Base-by-base conservation (phyloP, 2,329 filamentous ascomycete genomes). In the Calonectria pteridis region DNA sequence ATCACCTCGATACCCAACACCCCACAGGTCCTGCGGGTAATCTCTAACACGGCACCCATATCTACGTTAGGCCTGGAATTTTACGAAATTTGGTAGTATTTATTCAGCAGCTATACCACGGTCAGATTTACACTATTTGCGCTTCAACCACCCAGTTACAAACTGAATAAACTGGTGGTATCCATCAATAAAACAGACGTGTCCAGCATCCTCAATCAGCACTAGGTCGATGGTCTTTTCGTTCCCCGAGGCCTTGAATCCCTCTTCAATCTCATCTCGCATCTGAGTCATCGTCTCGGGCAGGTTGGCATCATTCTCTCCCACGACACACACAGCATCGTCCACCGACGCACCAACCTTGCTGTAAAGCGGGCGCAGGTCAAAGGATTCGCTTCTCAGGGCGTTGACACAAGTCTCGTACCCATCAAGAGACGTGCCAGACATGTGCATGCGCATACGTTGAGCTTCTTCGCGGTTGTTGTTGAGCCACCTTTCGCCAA, bases 391-490 rank as follows among this genome's bases (percentile, higher is more conserved):
- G 70, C 81, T 84, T 16, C 80, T 73, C 23, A 87, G 79, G 13
- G 86, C 86, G 9, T 83, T 78, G 33, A 82, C 85, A 58, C 86
- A 87, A 6, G 85, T 81, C 75, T 86, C 84, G 64, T 86, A 85
- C 1, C 86, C 86, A 20, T 85, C 84, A 6, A 86, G 37, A 9
- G 77, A 84, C 0, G 85, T 86, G 18, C 76, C 78, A 4, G 77
- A 73, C 86, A 87, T 87, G 50, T 83, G 63, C 1, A 62, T 63
- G 10, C 81, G 80, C 78, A 87, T 80, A 0, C 85, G 80, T 18
- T 76, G 73, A 9, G 84, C 78, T 73, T 87, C 86, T 0, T 81
- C 77, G 0, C 81, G 78, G 72, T 87, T 81, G 2, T 75, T 76
- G 20, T 78, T 75, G 23, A 86, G 75, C 85, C 85, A 87, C 1